Conservation (phyloP, 495 filamentous ascomycete genomes). For the Penicilliopsis zonata region DNA sequence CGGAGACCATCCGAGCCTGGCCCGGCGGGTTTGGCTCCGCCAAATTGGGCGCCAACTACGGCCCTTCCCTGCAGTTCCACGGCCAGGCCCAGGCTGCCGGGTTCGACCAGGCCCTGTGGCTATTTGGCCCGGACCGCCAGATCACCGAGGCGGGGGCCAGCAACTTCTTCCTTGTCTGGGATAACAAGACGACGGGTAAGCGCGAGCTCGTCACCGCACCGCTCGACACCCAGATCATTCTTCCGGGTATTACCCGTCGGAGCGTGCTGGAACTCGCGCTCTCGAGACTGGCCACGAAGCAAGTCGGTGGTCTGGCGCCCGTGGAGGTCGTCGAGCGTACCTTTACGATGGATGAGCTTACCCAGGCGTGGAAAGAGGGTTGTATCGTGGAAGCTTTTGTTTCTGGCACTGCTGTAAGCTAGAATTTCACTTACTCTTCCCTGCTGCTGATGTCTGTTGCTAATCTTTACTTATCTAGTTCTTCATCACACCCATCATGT, state of each 20-base stretch:
- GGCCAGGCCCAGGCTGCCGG: conserved; percentile 56
- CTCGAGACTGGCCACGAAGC: conserved; percentile 36
- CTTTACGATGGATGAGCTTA: conserved; percentile 70
- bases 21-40: conserved; percentile 84
- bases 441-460: not conserved
- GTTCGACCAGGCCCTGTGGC: conserved; percentile 85
- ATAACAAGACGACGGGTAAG: conserved; percentile 48
- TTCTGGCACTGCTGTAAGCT: conserved; percentile 70
- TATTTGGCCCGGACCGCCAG: conserved; percentile 60
- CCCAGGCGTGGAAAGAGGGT: conserved; percentile 60
- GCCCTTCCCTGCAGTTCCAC: conserved; percentile 65
- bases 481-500: conserved; percentile 66
- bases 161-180: conserved; percentile 87
- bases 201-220: conserved; percentile 73
- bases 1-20: conserved; percentile 80
- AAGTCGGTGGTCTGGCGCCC: conserved; percentile 33
- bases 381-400: conserved; percentile 76
- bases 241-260: conserved; percentile 72
- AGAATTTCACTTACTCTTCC: not conserved
- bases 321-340: conserved; percentile 66
- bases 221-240: conserved; percentile 66
- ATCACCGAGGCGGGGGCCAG: conserved; percentile 87
- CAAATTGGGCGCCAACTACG: conserved; percentile 90
- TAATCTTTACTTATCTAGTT: conserved; percentile 31
- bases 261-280: conserved; percentile 65